Evolutionary conservation across 257 asterid species (phyloP).

Genomic region (Primulina tabacum): DNA sequence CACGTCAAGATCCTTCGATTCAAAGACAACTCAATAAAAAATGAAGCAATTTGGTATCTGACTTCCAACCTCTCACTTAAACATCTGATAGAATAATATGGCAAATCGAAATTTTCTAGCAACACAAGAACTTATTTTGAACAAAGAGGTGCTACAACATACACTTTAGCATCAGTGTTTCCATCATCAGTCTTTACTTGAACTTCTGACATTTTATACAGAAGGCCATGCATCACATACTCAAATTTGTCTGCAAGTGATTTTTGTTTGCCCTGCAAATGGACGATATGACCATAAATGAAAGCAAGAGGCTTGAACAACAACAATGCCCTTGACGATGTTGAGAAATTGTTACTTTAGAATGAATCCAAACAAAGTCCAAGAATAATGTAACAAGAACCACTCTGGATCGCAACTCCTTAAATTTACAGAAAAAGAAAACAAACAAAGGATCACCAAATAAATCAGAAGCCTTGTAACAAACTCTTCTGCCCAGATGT

Average conservation of each 20-base stretch:
- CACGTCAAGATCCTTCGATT: background rate
- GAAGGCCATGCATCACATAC: constrained; percentile 85
- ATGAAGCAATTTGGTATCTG: background rate
- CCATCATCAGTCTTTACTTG: constrained; percentile 30
- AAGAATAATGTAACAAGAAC: background rate
- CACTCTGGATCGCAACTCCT: too few relatives aligned
- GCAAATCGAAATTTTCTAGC: background rate
- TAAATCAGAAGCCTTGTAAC: background rate
- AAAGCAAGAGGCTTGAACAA: constrained; percentile 6
- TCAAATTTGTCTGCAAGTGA: constrained; percentile 91
- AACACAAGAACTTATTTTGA: background rate
- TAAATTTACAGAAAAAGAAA: background rate
- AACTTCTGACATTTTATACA: constrained; percentile 71
- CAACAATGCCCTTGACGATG: background rate
- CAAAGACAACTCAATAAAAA: background rate
- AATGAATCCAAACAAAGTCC: background rate
- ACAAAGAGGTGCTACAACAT: constrained; percentile 27
- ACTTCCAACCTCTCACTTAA: background rate
- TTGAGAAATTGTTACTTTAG: background rate
- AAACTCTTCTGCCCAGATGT: background rate
- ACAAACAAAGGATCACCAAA: background rate
- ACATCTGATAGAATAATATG: background rate
- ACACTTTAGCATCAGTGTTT: constrained; percentile 45
- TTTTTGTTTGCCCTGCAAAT: constrained; percentile 50
- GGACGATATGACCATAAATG: constrained; percentile 4